phyloP scores from a whole-genome alignment of 352 stramenopile species.

The Phytophthora europaea region DNA sequence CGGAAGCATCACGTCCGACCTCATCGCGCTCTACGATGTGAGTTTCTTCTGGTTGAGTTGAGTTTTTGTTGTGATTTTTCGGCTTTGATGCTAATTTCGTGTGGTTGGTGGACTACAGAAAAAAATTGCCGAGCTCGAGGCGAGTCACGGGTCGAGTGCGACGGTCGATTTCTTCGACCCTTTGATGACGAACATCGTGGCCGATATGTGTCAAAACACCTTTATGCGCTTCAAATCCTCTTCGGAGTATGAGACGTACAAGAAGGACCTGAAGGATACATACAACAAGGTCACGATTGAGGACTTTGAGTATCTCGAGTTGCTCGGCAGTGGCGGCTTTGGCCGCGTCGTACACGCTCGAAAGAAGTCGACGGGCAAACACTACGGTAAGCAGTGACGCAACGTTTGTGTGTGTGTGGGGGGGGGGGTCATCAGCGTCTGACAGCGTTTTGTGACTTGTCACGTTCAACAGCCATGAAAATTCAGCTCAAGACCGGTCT shows the following conservation, averaged over 20 bases:
- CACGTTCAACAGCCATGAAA: constrained; percentile 83
- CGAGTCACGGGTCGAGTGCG: constrained; percentile 43
- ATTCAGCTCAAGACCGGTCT: constrained; percentile 93
- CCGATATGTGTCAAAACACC: constrained; percentile 86
- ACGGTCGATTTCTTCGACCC: constrained; percentile 78
- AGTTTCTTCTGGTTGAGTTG: constrained; percentile 16
- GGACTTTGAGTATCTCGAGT: constrained; percentile 87
- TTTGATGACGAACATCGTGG: constrained; percentile 73
- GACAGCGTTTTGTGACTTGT: not conserved
- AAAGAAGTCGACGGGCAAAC: constrained; percentile 92
- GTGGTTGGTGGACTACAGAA: constrained; percentile 44
- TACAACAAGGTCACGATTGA: constrained; percentile 91
- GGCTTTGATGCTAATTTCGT: not conserved
- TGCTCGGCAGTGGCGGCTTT: constrained; percentile 92
- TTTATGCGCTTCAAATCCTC: constrained; percentile 83
- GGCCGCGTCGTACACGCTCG: constrained; percentile 90
- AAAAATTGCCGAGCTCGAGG: constrained; percentile 66
- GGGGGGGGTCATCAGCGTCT: not conserved
- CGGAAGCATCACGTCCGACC: constrained; percentile 77
- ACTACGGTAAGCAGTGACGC: constrained; percentile 71
- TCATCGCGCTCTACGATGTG: constrained; percentile 78
- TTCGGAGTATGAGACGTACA: constrained; percentile 74
- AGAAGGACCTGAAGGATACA: constrained; percentile 85
- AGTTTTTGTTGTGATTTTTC: not conserved
- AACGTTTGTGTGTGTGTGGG: not conserved